Base-by-base conservation (phyloP, 1,284 basidiomycete species). In the Lentinula novae-zelandiae region DNA sequence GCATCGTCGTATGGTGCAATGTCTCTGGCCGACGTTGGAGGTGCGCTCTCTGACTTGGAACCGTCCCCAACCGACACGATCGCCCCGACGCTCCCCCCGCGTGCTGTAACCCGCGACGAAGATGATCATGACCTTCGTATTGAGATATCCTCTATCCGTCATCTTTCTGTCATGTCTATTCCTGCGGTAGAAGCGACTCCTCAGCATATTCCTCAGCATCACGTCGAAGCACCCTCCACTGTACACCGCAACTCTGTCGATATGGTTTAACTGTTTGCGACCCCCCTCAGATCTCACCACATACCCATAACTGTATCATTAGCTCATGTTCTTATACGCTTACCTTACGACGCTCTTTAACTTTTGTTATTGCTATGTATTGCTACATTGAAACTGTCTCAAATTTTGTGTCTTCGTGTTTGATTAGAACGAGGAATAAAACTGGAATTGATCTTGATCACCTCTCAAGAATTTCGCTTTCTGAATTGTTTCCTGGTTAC, bases 1-100 rank as follows among this genome's bases (percentile, higher is more conserved):
- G 69, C 67, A 13, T 57, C 72, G 6, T 75, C 76, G 0, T 76
- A 73, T 60, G 73, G 75, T 33, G 70, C 64, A n/a, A 60, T 77
- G 42, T 69, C 69, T 2, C 66, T 79, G 34, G 63, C 69, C 33
- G 77, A 78, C 61, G 71, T 76, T 36, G 73, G 73, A 22, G 76
- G 76, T 38, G 69, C 73, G 1, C 69, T 79, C 42, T 70, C 73
- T 2, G 75, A 78, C 12, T 22, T 60, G 48, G 60, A 60, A 31
- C 48, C 49, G 9, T 60, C 60, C 6, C 54, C 60, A 1, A 60
- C 36, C 7, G 60, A 55, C 22, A 60, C 53, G 20, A 15, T 51
- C 22, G 53, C 60, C 2, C 60, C 60, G 15, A 36, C 53, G 0
- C 12, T 60, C 17, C 60, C 60, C 8, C 20, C 34, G n/a, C 58